Base-by-base conservation (phyloP, 192 early-diverging fungal species). In the Spinellus fusiger region DNA sequence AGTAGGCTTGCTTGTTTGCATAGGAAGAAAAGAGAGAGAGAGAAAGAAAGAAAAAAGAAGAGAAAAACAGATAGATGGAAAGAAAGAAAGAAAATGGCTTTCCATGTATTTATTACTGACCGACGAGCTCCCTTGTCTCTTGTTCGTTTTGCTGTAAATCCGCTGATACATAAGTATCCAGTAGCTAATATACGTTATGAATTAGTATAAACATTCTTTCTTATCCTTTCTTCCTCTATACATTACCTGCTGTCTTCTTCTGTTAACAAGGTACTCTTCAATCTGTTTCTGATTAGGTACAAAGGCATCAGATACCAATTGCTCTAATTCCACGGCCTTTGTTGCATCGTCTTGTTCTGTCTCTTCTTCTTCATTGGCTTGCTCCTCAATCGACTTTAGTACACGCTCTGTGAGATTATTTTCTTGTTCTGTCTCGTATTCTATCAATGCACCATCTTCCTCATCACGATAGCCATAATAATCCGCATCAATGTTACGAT, bases 401-500 rank as follows among this genome's bases (percentile, higher is more conserved):
- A 53, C 61, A 26, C 59, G 28, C 38, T 59, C 57, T 22, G 56
- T 12, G 58, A 62, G 26, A 20, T 73, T 57, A 35, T 78, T 66
- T 37, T 89, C 85, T 38, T 80, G 76, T 49, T 82, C 78, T 15
- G 79, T 66, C 68, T 94, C 92, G 66, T 89, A 93, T 59, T 81
- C 86, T 38, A 97, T 65, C 52, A 97, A 70, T 33, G 75, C 62
- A 6, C 88, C 91, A 69, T 96, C 93, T 44, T 90, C 85, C 69
- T 97, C 94, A 66, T 97, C 93, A 46, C 89, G 78, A 66, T 94
- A 98, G 31, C 96, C 94, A 61, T 89, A 98, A 70, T 98, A 98
- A 59, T 93, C 89, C 1, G 93, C 93, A 67, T 96, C 96, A 12
- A 93, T 85, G 25, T 88, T 80, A 48, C 81, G 75, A 54, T 85